Percentiles rank a stretch among this genome's conserved stretches.
Conservation (phyloP, 768 basidiomycete species). For the Suillus fuscotomentosus region DNA sequence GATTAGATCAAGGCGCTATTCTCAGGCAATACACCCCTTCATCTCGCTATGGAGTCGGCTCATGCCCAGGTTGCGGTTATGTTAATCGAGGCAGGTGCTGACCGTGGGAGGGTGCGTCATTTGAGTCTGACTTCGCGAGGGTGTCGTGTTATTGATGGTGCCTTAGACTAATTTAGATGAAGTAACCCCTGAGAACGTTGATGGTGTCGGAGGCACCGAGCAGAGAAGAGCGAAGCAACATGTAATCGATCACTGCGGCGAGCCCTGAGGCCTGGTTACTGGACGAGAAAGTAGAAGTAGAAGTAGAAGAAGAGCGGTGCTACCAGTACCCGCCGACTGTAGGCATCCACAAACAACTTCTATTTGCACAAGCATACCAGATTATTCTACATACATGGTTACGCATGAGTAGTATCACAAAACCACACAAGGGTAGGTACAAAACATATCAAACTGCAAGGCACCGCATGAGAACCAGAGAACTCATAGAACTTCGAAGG, state of each 20-base stretch:
- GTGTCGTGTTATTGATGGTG: slow-evolving; percentile 2
- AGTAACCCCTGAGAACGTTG: slow-evolving; percentile 83
- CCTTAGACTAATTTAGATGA: slow-evolving; percentile 78
- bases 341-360: background rate
- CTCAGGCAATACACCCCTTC: slow-evolving; percentile 91
- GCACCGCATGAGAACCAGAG: background rate
- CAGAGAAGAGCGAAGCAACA: slow-evolving; percentile 79
- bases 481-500: background rate
- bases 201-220: slow-evolving; percentile 88
- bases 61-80: slow-evolving; percentile 89
- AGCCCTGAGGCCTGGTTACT: slow-evolving; percentile 31
- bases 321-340: slow-evolving; percentile 4
- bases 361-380: background rate
- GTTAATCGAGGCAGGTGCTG: slow-evolving; percentile 94
- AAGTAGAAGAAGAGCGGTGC: slow-evolving; percentile 28
- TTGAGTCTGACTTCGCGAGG: background rate
- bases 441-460: background rate
- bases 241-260: slow-evolving; percentile 71
- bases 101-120: slow-evolving; percentile 75
- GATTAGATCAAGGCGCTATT: slow-evolving; percentile 9
- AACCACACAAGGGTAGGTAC: background rate
- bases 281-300: slow-evolving; percentile 30
- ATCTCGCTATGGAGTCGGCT: slow-evolving; percentile 96
- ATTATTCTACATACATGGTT: background rate
- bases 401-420: background rate